Evolutionary conservation across 306 rosid species (phyloP).

Genomic region (Mucuna pruriens): DNA sequence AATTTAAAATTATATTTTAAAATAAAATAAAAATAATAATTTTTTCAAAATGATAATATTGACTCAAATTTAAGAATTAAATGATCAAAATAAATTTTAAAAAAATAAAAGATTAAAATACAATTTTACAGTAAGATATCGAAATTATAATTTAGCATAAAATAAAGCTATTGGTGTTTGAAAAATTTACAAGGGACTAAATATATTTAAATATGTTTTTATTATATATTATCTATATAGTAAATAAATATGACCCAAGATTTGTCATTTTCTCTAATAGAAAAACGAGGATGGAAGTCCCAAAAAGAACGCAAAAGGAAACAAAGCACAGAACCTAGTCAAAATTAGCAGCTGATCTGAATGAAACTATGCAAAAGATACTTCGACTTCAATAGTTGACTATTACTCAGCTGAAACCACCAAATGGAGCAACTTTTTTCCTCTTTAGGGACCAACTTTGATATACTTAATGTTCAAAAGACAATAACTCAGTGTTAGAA

Average conservation of each 20-base stretch:
- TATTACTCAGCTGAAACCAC: constrained; percentile 41
- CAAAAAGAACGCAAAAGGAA: background rate
- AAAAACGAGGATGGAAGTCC: constrained; percentile 9
- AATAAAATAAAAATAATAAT: too few relatives aligned
- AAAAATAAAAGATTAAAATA: too few relatives aligned
- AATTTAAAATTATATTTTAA: too few relatives aligned
- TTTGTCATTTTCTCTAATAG: background rate
- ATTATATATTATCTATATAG: background rate
- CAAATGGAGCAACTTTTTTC: constrained; percentile 28
- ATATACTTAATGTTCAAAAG: constrained; percentile 4
- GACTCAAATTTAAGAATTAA: too few relatives aligned
- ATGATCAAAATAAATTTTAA: too few relatives aligned
- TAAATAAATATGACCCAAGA: constrained; percentile 2
- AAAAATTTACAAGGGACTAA: too few relatives aligned
- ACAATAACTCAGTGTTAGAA: background rate
- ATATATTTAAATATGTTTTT: too few relatives aligned
- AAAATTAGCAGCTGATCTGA: constrained; percentile 24
- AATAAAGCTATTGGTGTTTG: too few relatives aligned
- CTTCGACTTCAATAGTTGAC: constrained; percentile 5
- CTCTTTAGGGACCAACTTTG: constrained; percentile 35
- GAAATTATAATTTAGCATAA: too few relatives aligned
- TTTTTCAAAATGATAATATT: too few relatives aligned
- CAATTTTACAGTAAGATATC: too few relatives aligned
- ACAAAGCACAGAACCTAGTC: background rate
- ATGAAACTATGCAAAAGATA: background rate